Evolutionary conservation across 2,329 filamentous ascomycete species (phyloP).

Genomic region (Raffaelea ambrosiae): DNA sequence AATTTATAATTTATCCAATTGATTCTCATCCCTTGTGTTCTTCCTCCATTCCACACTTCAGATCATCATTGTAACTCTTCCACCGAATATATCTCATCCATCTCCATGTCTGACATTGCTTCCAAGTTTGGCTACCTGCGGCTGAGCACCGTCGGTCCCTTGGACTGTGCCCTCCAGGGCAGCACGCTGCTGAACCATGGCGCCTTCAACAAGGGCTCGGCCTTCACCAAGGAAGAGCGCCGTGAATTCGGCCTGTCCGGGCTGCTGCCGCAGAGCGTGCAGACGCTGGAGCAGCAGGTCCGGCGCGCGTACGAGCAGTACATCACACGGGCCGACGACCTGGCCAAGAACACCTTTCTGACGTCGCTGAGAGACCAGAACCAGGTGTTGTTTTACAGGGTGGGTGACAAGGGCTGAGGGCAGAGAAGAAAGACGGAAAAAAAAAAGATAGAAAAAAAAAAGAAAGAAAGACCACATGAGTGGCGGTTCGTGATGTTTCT

Average conservation of each 20-base stretch:
- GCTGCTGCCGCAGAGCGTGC: slow-evolving; percentile 61
- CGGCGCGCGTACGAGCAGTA: slow-evolving; percentile 77
- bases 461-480: no score
- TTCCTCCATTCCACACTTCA: no score
- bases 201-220: slow-evolving; percentile 78
- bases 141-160: slow-evolving; percentile 36
- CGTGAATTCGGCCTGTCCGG: slow-evolving; percentile 61
- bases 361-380: slow-evolving; percentile 81
- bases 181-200: slow-evolving; percentile 53
- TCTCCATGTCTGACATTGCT: neutral
- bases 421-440: no score
- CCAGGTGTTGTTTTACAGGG: slow-evolving; percentile 70
- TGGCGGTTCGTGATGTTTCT: no score
- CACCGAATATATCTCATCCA: no score
- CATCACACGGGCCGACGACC: slow-evolving; percentile 46
- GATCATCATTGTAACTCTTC: no score
- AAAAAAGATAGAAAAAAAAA: no score
- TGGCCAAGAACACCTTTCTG: slow-evolving; percentile 84
- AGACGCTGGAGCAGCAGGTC: slow-evolving; percentile 69
- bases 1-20: no score
- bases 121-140: slow-evolving; percentile 35
- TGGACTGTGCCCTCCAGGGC: slow-evolving; percentile 41
- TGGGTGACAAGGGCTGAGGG: slow-evolving; percentile 22
- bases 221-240: slow-evolving; percentile 63
- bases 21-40: no score